These are phyloP conservation scores for Colletotrichum eleusines DNA, from an alignment of 2,329 filamentous ascomycete species.

Conservation along the genomic window DNA sequence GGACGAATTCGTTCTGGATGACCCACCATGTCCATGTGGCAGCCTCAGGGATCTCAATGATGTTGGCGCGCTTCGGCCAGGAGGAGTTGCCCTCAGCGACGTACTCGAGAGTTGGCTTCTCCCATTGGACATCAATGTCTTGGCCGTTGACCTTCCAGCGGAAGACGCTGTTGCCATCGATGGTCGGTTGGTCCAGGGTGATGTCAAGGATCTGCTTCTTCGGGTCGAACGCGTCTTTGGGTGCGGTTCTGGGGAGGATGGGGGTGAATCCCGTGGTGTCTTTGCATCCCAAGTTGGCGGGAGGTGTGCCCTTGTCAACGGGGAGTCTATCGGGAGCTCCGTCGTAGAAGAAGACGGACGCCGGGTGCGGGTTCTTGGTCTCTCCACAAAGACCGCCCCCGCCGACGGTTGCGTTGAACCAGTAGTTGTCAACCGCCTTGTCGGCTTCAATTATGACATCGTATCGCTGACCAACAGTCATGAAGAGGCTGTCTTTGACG, in stretches of 20 bases:
- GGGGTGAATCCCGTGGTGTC: constrained; percentile 44
- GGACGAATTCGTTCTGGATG: constrained; percentile 46
- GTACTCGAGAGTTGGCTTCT: constrained; percentile 53
- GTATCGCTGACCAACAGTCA: constrained; percentile 61
- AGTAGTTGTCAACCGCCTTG: constrained; percentile 53
- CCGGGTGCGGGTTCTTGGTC: constrained; percentile 49
- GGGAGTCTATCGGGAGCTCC: constrained; percentile 50
- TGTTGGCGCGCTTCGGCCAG: constrained; percentile 43
- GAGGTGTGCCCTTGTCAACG: constrained; percentile 45
- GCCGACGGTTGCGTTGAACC: constrained; percentile 55
- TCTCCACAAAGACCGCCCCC: constrained; percentile 47
- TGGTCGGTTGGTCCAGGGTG: constrained; percentile 39
- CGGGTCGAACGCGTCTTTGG: constrained; percentile 45
- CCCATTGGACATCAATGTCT: constrained; percentile 54
- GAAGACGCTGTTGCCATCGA: constrained; percentile 41
- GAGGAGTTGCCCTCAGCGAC: constrained; percentile 41
- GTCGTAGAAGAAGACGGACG: constrained; percentile 53
- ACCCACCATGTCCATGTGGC: constrained; percentile 51
- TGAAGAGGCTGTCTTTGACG: constrained; percentile 59
- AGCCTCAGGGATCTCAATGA: constrained; percentile 41
- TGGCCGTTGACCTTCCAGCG: constrained; percentile 51
- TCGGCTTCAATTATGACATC: constrained; percentile 56
- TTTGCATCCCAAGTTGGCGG: constrained; percentile 40
- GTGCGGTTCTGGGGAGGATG: constrained; percentile 45
- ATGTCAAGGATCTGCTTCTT: constrained; percentile 44